These are phyloP conservation scores for Ceratocystis lukuohia DNA, from an alignment of 2,329 filamentous ascomycete genomes.

Conservation along the genomic window DNA sequence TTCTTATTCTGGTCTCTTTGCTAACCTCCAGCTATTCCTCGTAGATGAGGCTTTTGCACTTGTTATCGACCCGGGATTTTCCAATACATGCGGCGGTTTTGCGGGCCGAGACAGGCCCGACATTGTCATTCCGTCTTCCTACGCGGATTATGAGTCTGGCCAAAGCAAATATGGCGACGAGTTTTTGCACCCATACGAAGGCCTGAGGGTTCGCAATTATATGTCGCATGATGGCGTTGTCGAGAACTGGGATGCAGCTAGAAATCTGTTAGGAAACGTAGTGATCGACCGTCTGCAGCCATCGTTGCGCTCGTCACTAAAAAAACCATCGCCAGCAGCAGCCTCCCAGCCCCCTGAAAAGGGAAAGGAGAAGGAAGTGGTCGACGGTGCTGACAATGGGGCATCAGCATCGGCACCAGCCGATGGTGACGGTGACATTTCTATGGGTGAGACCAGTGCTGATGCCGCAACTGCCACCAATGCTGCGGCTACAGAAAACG, in stretches of 20 bases:
- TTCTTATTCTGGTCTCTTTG: not conserved
- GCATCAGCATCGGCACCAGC: conserved; percentile 31
- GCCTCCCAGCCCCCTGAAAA: conserved; percentile 51
- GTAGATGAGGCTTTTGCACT: conserved; percentile 94
- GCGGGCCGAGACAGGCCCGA: conserved; percentile 97
- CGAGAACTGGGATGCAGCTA: conserved; percentile 89
- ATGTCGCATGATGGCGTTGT: conserved; percentile 82
- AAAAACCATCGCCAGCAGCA: conserved; percentile 31
- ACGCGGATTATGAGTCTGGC: conserved; percentile 46
- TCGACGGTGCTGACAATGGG: conserved; percentile 48
- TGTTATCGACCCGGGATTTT: conserved; percentile 89
- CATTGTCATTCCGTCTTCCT: conserved; percentile 80
- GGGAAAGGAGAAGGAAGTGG: conserved; percentile 28
- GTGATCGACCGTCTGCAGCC: conserved; percentile 81
- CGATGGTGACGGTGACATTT: conserved; percentile 48
- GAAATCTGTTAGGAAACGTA: conserved; percentile 83
- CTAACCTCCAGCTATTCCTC: conserved; percentile 5
- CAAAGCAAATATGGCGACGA: conserved; percentile 77
- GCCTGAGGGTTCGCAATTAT: conserved; percentile 80
- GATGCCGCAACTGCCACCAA: conserved; percentile 10
- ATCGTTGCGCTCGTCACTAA: conserved; percentile 54
- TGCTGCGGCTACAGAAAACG: conserved; percentile 21
- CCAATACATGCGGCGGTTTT: conserved; percentile 82
- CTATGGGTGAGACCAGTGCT: conserved; percentile 36
- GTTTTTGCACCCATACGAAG: conserved; percentile 60